Base-by-base conservation (phyloP, 2,329 filamentous ascomycete species). In the Pleomassaria siparia region DNA sequence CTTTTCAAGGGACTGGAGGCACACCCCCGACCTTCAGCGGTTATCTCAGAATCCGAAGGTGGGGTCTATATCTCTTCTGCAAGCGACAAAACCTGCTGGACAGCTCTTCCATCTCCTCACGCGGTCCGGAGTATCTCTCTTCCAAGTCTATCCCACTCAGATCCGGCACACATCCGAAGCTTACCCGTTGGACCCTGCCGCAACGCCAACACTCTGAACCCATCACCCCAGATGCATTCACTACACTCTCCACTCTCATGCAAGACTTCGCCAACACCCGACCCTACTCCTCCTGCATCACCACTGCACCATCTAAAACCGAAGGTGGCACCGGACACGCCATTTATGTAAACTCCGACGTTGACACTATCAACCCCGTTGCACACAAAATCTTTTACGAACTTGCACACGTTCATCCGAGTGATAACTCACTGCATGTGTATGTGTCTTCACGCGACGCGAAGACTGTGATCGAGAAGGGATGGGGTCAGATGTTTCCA, bases 391-490 rank as follows among this genome's bases (percentile, higher is more conserved):
- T 66, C 26, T 64, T 63, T 46, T 66, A 62, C 39, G 64, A 67
- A 43, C 40, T 67, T 1, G 64, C 63, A 15, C 90, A 95, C 66
- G 82, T 90, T 11, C 90, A 95, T 70, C 81, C 84, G 45, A 84
- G 80, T 16, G 89, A 94, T 53, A 81, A 86, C 55, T 87, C 85
- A 11, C 76, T 92, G 76, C 89, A 95, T 70, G 77, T 94, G 67
- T 89, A 84, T 44, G 77, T 94, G 24, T 88, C 91, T 62, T 88
- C 88, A 0, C 79, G 83, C 37, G 90, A 95, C 66, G 88, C 88
- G 46, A 82, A 77, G 56, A 76, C 85, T 42, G 80, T 94, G 2
- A 73, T 95, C 21, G 78, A 83, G 55, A 83, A 83, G 54, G 88
- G 88, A 1, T 95, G 89, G 89, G 90, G 86, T 0, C 82, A 91